These are phyloP conservation scores for Cladochytrium replicatum DNA, from an alignment of 192 early-diverging fungal genomes.

Conservation along the genomic window DNA sequence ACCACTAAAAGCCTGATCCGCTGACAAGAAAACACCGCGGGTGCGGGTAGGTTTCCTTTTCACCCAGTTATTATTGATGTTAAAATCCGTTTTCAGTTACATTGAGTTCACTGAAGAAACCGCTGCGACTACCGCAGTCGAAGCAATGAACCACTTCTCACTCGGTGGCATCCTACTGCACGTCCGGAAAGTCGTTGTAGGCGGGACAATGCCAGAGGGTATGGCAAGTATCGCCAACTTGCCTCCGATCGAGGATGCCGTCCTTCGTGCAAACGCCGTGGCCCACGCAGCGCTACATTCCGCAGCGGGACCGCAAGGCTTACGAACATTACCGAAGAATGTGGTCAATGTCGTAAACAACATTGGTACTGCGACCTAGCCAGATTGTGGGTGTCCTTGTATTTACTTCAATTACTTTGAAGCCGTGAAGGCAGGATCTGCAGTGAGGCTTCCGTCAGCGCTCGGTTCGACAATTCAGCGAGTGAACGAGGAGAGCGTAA, in stretches of 20 bases:
- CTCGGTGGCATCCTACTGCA: constrained; percentile 64
- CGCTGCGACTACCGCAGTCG: constrained; percentile 38
- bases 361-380: constrained; percentile 2
- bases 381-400: neutral
- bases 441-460: constrained; percentile 8
- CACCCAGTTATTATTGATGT: too few species aligned
- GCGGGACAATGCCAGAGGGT: constrained; percentile 66
- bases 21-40: constrained; percentile 61
- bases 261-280: constrained; percentile 9
- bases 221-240: constrained; percentile 65
- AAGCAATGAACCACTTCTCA: constrained; percentile 71
- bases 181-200: constrained; percentile 59
- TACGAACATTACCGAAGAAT: constrained; percentile 20
- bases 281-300: too few species aligned
- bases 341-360: constrained; percentile 15
- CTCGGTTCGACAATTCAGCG: neutral
- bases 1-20: constrained; percentile 51
- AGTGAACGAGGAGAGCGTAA: constrained; percentile 21
- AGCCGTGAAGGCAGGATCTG: too few species aligned
- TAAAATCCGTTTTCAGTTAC: too few species aligned
- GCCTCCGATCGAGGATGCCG: constrained; percentile 22
- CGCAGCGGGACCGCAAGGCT: too few species aligned
- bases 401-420: constrained; percentile 9
- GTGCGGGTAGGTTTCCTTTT: constrained; percentile 72
- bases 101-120: constrained; percentile 60